Percentiles rank a stretch among this genome's conserved stretches.
phyloP scores from a whole-genome alignment of 1,139 yeast genomes.

The Meyerozyma sp. region DNA sequence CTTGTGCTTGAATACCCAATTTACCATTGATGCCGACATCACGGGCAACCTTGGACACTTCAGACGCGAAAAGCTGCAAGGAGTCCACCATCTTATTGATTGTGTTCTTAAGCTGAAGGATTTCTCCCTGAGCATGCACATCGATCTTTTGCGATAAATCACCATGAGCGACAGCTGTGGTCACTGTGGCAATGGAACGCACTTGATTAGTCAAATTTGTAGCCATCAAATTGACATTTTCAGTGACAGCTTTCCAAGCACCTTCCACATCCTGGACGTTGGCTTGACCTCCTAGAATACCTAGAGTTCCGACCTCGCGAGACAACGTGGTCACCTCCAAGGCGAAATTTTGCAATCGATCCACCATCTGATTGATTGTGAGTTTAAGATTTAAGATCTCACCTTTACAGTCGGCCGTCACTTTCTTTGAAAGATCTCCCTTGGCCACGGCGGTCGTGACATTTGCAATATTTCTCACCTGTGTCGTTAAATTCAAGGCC shows the following conservation, averaged over 20 bases:
- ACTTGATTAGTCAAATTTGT: constrained; percentile 85
- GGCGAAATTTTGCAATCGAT: constrained; percentile 83
- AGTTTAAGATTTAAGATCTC: constrained; percentile 77
- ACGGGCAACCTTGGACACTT: constrained; percentile 84
- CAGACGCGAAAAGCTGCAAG: constrained; percentile 79
- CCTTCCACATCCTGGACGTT: constrained; percentile 91
- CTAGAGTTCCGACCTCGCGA: constrained; percentile 85
- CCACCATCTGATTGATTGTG: constrained; percentile 83
- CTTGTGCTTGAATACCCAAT: constrained; percentile 88
- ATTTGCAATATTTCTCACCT: constrained; percentile 83
- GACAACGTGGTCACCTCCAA: constrained; percentile 83
- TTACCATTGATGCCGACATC: constrained; percentile 94
- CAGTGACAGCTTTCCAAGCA: constrained; percentile 89
- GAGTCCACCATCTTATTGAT: constrained; percentile 91
- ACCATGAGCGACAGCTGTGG: constrained; percentile 91
- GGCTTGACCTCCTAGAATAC: constrained; percentile 88
- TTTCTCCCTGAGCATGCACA: constrained; percentile 88
- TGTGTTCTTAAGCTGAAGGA: constrained; percentile 69
- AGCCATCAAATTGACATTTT: constrained; percentile 87
- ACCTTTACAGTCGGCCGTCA: constrained; percentile 86
- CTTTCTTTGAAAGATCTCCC: constrained; percentile 81
- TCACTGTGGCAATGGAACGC: constrained; percentile 83
- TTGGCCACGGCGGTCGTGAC: constrained; percentile 92
- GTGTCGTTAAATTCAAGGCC: constrained; percentile 84
- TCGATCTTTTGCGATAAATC: constrained; percentile 83